Evolutionary conservation across 2,329 filamentous ascomycete genomes (phyloP).

Genomic region (Exophiala oligosperma): DNA sequence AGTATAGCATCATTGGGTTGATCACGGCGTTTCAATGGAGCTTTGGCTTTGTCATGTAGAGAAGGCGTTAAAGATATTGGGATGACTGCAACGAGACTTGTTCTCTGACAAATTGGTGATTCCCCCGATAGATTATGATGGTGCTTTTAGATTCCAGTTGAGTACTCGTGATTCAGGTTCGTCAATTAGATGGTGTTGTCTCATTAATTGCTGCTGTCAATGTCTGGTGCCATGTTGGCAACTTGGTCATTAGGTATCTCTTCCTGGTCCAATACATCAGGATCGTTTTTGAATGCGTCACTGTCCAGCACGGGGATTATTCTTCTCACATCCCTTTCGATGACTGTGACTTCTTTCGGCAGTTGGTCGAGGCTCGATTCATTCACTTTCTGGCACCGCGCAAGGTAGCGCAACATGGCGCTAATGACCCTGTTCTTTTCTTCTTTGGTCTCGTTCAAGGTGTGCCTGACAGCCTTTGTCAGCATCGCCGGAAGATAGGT

Average conservation of each 20-base stretch:
- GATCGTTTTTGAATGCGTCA: constrained; percentile 15
- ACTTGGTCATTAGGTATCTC: constrained; percentile 20
- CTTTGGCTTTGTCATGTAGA: too few species aligned
- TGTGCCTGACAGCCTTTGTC: constrained; percentile 26
- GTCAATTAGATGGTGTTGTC: too few species aligned
- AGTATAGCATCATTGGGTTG: too few species aligned
- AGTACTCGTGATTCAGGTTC: too few species aligned
- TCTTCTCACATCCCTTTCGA: constrained; percentile 24
- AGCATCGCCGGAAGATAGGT: constrained; percentile 41
- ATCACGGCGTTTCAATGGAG: not conserved
- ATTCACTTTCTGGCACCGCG: constrained; percentile 13
- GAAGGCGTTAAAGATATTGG: too few species aligned
- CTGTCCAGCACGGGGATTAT: constrained; percentile 17
- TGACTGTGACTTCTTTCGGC: constrained; percentile 15
- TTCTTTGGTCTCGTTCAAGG: constrained; percentile 3
- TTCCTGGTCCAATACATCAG: constrained; percentile 15
- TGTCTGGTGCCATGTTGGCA: constrained; percentile 17
- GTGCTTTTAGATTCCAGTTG: too few species aligned
- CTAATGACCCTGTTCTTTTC: constrained; percentile 14
- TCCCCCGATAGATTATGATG: too few species aligned
- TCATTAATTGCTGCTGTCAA: not conserved
- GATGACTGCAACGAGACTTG: too few species aligned
- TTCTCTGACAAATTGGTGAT: too few species aligned
- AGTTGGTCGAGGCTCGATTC: constrained; percentile 2
- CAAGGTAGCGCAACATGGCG: constrained; percentile 24